Evolutionary conservation across 2,329 filamentous ascomycete genomes (phyloP), one percentile per base, ranked within the genome.

Genomic region (Arthrinium phaeospermum): DNA sequence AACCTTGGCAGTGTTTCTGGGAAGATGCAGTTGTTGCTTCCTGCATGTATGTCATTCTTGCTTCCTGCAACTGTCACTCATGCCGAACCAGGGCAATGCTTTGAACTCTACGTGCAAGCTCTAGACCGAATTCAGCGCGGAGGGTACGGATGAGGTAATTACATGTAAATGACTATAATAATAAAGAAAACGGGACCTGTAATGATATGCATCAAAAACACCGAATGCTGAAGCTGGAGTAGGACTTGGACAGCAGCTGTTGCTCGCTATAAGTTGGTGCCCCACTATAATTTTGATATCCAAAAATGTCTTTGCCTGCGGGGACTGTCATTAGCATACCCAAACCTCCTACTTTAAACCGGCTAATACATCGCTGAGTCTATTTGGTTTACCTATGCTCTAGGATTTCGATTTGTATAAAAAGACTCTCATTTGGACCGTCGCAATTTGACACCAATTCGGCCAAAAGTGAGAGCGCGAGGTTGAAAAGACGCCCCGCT

Each of bases 211-310:
- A 41, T 6, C 22, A 41, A 8, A 64, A 64, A 64, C 7, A 64
- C 10, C 57, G 24, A 13, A 41, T n/a, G 34, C 19, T n/a, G 57
- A 64, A n/a, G 57, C 13, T 41, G 22, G 19, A 41, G 57, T 34
- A 30, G 51, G 7, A 19, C 24, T 53, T 34, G 27, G 6, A 13
- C 8, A 14, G 49, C 3, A 14, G 57, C 30, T 41, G 57, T 64
- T 64, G 57, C 34, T 64, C 57, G 34, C 57, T 64, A 64, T 41
- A 64, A 13, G 19, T 13, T 64, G 57, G 34, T 5, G 57, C 30
- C 57, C 57, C 57, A 64, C 57, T 64, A 41, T 10, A 64, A 61
- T 61, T 64, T 64, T 41, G 53, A 41, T 37, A 41, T 22, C 57
- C 57, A 64, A 64, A 64, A 64, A 64, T 41, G 57, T 34, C 22